Conservation (phyloP, 371 early-diverging fungal species). For the Rhizoclosmatium hyalinum region DNA sequence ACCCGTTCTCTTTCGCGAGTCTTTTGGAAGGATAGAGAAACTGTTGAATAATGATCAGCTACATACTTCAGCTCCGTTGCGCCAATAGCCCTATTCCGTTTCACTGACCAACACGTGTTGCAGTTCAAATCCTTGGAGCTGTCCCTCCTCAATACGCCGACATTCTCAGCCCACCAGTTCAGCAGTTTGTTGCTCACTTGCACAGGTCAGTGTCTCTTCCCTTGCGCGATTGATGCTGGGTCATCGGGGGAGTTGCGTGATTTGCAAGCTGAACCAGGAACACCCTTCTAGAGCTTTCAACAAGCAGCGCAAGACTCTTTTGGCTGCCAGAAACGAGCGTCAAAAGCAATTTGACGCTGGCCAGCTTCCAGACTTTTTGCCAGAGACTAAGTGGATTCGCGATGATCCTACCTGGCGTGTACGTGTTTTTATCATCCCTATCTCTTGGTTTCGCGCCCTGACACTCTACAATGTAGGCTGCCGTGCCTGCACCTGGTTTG, state of each 20-base stretch:
- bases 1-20: too few relatives aligned
- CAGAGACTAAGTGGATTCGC: conserved; percentile 89
- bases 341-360: conserved; percentile 83
- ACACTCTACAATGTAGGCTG: conserved; percentile 58
- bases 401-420: conserved; percentile 83
- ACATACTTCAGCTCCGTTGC: too few relatives aligned
- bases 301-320: conserved; percentile 77
- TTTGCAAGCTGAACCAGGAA: neutral
- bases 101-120: conserved; percentile 3
- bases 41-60: too few relatives aligned
- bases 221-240: neutral
- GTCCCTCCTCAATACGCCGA: conserved; percentile 52
- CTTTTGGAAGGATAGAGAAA: too few relatives aligned
- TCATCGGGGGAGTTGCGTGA: neutral
- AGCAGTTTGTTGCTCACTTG: conserved; percentile 81
- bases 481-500: conserved; percentile 89
- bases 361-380: conserved; percentile 85
- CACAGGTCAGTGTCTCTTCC: conserved; percentile 60
- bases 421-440: neutral
- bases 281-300: conserved; percentile 70
- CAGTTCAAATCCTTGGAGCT: conserved; percentile 50
- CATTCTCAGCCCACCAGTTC: conserved; percentile 80
- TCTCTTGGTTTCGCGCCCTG: neutral
- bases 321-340: conserved; percentile 75
- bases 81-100: too few relatives aligned